These are phyloP conservation scores for Claviceps pusilla DNA, from an alignment of 2,329 filamentous ascomycete genomes.

Conservation along the genomic window DNA sequence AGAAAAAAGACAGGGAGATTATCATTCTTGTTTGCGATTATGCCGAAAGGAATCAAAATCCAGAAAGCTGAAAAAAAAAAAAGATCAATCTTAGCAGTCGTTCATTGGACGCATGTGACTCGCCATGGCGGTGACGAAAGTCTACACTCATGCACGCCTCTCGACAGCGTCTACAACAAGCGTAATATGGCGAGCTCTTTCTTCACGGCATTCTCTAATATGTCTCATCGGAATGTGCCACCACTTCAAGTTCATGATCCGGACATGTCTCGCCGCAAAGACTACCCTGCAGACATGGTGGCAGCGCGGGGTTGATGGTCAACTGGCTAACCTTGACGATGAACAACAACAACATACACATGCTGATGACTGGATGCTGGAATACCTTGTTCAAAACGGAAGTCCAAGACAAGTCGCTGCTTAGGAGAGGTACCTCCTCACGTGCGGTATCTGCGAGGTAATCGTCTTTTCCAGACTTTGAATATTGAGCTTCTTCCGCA, in stretches of 20 bases:
- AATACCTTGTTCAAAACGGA: no score
- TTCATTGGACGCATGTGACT: not conserved
- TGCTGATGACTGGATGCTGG: no score
- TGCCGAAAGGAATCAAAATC: slow-evolving; percentile 29
- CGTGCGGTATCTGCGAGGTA: no score
- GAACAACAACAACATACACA: no score
- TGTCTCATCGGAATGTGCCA: slow-evolving; percentile 24
- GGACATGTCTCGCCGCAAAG: slow-evolving; percentile 36
- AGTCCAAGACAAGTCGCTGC: no score
- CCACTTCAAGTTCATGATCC: slow-evolving; percentile 17
- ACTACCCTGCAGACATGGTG: slow-evolving; percentile 37
- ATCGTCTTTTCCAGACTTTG: no score
- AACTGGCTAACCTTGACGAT: no score
- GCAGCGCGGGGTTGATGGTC: slow-evolving; percentile 18
- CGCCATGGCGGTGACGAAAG: not conserved
- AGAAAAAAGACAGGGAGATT: slow-evolving; percentile 6
- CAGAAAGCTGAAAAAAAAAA: slow-evolving; percentile 19
- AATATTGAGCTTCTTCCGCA: no score
- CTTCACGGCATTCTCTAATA: slow-evolving; percentile 25
- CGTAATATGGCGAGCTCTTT: slow-evolving; percentile 29
- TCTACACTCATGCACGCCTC: slow-evolving; percentile 21
- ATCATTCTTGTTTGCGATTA: slow-evolving; percentile 28
- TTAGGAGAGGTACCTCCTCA: no score
- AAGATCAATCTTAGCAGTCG: not conserved
- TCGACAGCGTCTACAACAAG: no score